These are phyloP conservation scores for Glaciozyma antarctica DNA, from an alignment of 768 basidiomycete species.

Conservation along the genomic window DNA sequence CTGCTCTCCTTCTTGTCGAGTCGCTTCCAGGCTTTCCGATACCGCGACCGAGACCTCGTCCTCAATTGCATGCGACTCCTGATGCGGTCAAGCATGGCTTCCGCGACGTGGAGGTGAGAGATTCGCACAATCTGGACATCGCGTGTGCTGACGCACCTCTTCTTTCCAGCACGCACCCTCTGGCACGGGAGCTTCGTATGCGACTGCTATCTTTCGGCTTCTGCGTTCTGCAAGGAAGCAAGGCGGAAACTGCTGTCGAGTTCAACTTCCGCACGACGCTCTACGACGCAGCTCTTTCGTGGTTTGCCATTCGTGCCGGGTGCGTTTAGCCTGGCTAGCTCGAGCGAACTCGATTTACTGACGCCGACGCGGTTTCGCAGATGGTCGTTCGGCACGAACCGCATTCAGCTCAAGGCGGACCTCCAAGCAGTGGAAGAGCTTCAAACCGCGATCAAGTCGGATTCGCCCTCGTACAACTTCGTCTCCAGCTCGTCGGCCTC, in stretches of 20 bases:
- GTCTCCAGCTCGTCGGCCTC: conserved; percentile 37
- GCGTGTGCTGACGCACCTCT: background rate
- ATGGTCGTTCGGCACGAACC: conserved; percentile 93
- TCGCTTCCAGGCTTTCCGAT: conserved; percentile 85
- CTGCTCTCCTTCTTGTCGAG: conserved; percentile 82
- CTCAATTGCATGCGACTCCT: conserved; percentile 75
- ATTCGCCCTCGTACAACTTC: conserved; percentile 52
- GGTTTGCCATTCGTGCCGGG: conserved; percentile 90
- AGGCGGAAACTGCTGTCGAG: conserved; percentile 74
- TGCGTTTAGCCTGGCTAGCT: conserved; percentile 42
- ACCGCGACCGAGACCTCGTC: conserved; percentile 74
- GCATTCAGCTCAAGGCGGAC: conserved; percentile 80
- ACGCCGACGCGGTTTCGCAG: conserved; percentile 42
- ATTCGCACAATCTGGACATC: background rate
- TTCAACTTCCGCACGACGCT: conserved; percentile 61
- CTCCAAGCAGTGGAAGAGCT: conserved; percentile 80
- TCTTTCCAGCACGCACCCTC: conserved; percentile 65
- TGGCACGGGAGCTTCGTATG: conserved; percentile 82
- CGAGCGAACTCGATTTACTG: background rate
- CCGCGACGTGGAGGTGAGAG: conserved; percentile 62
- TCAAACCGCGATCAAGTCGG: conserved; percentile 61
- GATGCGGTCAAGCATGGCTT: conserved; percentile 63
- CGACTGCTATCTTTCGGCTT: conserved; percentile 87
- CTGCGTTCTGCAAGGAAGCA: conserved; percentile 77
- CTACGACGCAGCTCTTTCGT: conserved; percentile 71